These are phyloP conservation scores for Chimonanthus salicifolius DNA, from an alignment of 164 flowering plant species.

Conservation along the genomic window DNA sequence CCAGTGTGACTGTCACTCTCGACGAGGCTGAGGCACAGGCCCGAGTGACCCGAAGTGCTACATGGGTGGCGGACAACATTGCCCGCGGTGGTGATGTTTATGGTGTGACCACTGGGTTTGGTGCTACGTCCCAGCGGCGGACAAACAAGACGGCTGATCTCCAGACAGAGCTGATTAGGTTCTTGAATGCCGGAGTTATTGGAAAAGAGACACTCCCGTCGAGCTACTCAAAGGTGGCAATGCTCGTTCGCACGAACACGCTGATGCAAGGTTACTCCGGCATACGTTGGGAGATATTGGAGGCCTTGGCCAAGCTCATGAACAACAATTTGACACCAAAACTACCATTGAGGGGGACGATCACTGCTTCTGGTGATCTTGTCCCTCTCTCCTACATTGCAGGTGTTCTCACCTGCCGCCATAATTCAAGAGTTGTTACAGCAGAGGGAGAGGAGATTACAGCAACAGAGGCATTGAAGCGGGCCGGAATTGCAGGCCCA, in stretches of 20 bases:
- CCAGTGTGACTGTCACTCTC: slow-evolving; percentile 24
- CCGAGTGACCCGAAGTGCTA: slow-evolving; percentile 34
- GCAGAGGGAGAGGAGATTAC: slow-evolving; percentile 24
- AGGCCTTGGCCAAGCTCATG: slow-evolving; percentile 31
- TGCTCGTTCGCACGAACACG: slow-evolving; percentile 34
- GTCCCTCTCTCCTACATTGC: slow-evolving; percentile 33
- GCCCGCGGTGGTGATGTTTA: slow-evolving; percentile 35
- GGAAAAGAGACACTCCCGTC: slow-evolving; percentile 25
- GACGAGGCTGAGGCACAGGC: slow-evolving; percentile 29
- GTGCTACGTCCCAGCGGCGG: slow-evolving; percentile 42
- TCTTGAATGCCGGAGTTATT: slow-evolving; percentile 41
- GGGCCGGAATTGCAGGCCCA: slow-evolving; percentile 25
- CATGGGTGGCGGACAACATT: slow-evolving; percentile 44
- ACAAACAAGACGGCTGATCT: slow-evolving; percentile 37
- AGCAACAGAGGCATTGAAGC: slow-evolving; percentile 25
- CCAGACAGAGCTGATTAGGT: slow-evolving; percentile 49
- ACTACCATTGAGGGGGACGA: slow-evolving; percentile 26
- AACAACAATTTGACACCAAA: slow-evolving; percentile 28
- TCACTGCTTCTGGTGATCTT: slow-evolving; percentile 27
- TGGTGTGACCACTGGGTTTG: slow-evolving; percentile 59
- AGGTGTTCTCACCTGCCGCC: slow-evolving; percentile 28
- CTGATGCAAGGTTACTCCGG: slow-evolving; percentile 43
- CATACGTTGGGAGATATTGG: slow-evolving; percentile 37
- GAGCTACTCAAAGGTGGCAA: slow-evolving; percentile 24
- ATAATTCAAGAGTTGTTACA: slow-evolving; percentile 21